These are phyloP conservation scores for Parietichytrium sp. DNA, from an alignment of 108 stramenopile genomes.

Conservation along the genomic window DNA sequence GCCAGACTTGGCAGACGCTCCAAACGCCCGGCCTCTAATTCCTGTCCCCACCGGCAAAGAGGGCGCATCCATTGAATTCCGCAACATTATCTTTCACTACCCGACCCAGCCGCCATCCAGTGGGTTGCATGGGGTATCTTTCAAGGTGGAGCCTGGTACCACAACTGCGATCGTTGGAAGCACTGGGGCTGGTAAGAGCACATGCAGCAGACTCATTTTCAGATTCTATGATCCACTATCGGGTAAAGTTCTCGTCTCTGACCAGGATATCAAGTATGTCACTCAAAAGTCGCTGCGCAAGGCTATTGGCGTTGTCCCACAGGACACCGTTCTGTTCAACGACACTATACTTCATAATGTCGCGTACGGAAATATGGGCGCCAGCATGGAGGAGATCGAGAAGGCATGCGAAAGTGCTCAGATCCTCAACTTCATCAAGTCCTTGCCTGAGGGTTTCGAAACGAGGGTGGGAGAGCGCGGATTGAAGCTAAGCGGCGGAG, in stretches of 20 bases:
- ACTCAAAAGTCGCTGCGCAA: conserved; percentile 68
- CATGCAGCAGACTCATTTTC: conserved; percentile 78
- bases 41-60: conserved; percentile 1
- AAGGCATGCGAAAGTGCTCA: conserved; percentile 64
- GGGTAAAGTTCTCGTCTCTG: conserved; percentile 75
- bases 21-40: conserved; percentile 60
- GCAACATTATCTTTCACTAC: conserved; percentile 87
- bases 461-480: conserved; percentile 95
- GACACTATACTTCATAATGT: conserved; percentile 88
- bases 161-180: conserved; percentile 88
- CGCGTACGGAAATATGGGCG: conserved; percentile 71
- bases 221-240: conserved; percentile 72
- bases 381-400: conserved; percentile 70
- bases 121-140: conserved; percentile 65
- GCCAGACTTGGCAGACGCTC: conserved; percentile 80
- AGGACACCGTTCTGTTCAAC: conserved; percentile 92
- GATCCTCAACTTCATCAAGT: conserved; percentile 60
- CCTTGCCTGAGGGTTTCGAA: conserved; percentile 81
- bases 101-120: conserved; percentile 65
- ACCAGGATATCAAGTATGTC: conserved; percentile 69
- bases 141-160: conserved; percentile 73
- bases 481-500: conserved; percentile 78
- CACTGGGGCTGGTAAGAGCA: conserved; percentile 86
- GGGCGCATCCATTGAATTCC: conserved; percentile 85
- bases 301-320: conserved; percentile 86